phyloP scores from a whole-genome alignment of 2,329 filamentous ascomycete species.

The Aureobasidium sp. region DNA sequence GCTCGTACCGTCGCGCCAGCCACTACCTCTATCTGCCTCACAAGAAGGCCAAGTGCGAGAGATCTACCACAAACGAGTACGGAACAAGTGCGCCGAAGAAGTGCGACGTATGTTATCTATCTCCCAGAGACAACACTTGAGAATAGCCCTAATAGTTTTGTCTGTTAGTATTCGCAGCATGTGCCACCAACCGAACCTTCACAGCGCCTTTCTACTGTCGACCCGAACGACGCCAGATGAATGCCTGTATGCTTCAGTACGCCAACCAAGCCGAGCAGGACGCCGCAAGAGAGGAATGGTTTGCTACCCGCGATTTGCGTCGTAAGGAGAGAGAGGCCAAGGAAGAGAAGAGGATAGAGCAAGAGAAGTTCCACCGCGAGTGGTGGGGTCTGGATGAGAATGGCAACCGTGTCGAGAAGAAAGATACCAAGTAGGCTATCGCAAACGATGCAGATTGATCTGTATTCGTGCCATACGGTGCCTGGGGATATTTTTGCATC shows the following conservation, averaged over 20 bases:
- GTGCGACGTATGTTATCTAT: slow-evolving; percentile 33
- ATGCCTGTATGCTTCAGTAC: slow-evolving; percentile 81
- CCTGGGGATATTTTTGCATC: not conserved
- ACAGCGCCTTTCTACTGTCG: slow-evolving; percentile 83
- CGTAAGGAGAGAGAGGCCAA: slow-evolving; percentile 55
- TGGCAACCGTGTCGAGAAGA: slow-evolving; percentile 23
- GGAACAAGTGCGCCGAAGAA: slow-evolving; percentile 58
- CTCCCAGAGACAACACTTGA: no score
- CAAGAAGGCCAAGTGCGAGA: slow-evolving; percentile 78
- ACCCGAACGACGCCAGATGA: slow-evolving; percentile 74
- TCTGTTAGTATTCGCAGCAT: slow-evolving; percentile 73
- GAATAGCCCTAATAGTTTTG: not conserved
- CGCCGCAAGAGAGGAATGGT: slow-evolving; percentile 88
- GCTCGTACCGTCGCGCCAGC: slow-evolving; percentile 48
- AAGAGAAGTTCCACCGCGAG: slow-evolving; percentile 40
- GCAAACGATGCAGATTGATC: not conserved
- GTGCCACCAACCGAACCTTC: slow-evolving; percentile 77
- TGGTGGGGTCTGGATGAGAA: slow-evolving; percentile 41
- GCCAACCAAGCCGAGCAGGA: slow-evolving; percentile 81
- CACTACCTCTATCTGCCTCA: slow-evolving; percentile 69
- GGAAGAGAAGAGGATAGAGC: slow-evolving; percentile 32
- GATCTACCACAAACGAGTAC: slow-evolving; percentile 71
- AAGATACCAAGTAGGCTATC: slow-evolving; percentile 12
- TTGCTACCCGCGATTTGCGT: slow-evolving; percentile 64
- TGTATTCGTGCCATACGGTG: not conserved